Conservation (phyloP, 2,329 filamentous ascomycete species). For the Arthrobotrys iridis region DNA sequence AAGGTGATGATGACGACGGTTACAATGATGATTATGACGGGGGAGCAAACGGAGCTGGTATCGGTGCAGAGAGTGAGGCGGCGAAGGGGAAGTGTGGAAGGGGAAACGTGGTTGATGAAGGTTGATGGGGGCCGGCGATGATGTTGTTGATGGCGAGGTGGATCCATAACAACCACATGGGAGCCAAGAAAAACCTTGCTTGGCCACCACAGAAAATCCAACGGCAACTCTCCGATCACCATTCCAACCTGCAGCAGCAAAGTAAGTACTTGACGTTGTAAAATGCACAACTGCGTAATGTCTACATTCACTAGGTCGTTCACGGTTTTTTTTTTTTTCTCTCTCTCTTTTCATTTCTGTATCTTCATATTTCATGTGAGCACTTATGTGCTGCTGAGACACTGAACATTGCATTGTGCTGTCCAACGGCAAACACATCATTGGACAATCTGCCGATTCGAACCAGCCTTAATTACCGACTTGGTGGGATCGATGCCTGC, state of each 20-base stretch:
- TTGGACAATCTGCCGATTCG: not conserved
- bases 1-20: no score
- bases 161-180: constrained; percentile 37
- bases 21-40: not conserved
- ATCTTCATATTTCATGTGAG: no score
- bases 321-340: no score
- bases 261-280: no score
- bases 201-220: constrained; percentile 9
- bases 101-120: not conserved
- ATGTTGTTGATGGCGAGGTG: constrained; percentile 25
- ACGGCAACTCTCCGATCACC: constrained; percentile 2
- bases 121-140: constrained; percentile 14
- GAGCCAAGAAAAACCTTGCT: constrained; percentile 25
- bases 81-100: not conserved
- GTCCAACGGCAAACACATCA: not conserved
- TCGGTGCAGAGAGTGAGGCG: not conserved
- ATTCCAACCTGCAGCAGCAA: no score
- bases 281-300: no score
- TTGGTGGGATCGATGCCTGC: not conserved
- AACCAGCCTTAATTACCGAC: not conserved
- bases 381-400: no score
- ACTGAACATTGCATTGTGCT: not conserved
- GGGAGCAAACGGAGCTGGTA: not conserved
- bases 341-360: no score
- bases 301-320: no score